Evolutionary conservation across 148 eudicot genomes (phyloP), one percentile per base, ranked within the genome.

Genomic region (Rhododendron ferrugineum): DNA sequence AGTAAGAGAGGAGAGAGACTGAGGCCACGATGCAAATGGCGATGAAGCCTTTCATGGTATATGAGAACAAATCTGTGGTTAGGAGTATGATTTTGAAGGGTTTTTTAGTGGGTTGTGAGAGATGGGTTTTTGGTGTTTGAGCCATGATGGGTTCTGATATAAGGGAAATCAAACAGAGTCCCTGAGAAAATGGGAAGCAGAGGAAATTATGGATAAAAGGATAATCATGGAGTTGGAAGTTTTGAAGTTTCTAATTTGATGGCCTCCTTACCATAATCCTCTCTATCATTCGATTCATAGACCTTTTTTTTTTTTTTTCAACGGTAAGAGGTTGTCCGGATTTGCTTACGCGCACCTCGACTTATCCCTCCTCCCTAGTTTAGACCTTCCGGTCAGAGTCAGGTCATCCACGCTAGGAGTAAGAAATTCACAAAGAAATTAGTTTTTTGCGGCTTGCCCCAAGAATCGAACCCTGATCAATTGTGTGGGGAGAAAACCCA

Each of bases 81-180:
- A 68, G 26, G 34, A 75, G 30, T 34, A 54, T 7, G 22, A 64
- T 34, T 66, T 62, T 86, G 85, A 82, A 86, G 72, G 90, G 90
- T 73, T 89, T 73, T 89, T 87, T 47, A 87, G 70, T 15, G 81
- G 86, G 79, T 88, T 87, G 11, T 83, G 87, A 72, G 54, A 2
- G 34, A 47, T 26, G 36, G 20, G 15, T 11, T 46, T 50, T 26
- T 16, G 22, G 64, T 30, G 37, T 26, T 28, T 42, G 79, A 37
- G 76, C 0, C 86, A 85, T 79, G 44, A 34, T 6, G 44, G 37
- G 3, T 84, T 77, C 34, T 11, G 50, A 74, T 32, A 2, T 58
- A 76, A 26, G 22, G n/a, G 28, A 11, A 26, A 26, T 6, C 7
- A 1, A 52, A 22, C 22, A 47, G 30, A 50, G 11, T 22, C 28